Percentiles rank a stretch among this genome's conserved stretches.
These are phyloP conservation scores for Rhynchospora pubera DNA, from an alignment of 176 grass and related monocot genomes.

Conservation along the genomic window DNA sequence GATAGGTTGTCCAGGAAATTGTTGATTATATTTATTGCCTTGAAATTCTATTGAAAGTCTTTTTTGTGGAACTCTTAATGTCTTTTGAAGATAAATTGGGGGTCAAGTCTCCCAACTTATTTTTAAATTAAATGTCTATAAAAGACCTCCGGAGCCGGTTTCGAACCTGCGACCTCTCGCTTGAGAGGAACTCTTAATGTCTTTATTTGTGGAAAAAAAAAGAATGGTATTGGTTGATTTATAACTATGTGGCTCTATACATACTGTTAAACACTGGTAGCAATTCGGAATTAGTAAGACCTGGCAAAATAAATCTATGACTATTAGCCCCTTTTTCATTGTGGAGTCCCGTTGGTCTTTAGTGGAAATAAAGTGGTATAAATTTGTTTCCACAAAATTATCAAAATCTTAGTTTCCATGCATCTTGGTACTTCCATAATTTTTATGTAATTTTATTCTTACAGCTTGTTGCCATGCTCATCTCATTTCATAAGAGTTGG, in stretches of 20 bases:
- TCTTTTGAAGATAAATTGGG: no score
- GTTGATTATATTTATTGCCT: neutral
- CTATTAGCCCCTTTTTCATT: neutral
- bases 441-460: slow-evolving; percentile 10
- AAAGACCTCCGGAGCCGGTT: no score
- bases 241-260: no score
- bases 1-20: neutral
- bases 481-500: slow-evolving; percentile 39
- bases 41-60: neutral
- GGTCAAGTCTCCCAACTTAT: no score
- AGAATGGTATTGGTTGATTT: neutral
- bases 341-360: neutral
- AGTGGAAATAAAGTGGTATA: neutral
- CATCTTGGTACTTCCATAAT: neutral
- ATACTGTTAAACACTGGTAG: neutral
- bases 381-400: neutral
- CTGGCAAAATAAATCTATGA: neutral
- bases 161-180: no score
- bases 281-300: neutral
- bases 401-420: neutral
- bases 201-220: neutral
- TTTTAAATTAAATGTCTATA: no score
- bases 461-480: slow-evolving; percentile 44
- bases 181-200: neutral
- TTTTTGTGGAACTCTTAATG: neutral